Evolutionary conservation across 2,329 filamentous ascomycete species (phyloP), one percentile per base, ranked within the genome.

Genomic region (Colletotrichum neosansevieriae): DNA sequence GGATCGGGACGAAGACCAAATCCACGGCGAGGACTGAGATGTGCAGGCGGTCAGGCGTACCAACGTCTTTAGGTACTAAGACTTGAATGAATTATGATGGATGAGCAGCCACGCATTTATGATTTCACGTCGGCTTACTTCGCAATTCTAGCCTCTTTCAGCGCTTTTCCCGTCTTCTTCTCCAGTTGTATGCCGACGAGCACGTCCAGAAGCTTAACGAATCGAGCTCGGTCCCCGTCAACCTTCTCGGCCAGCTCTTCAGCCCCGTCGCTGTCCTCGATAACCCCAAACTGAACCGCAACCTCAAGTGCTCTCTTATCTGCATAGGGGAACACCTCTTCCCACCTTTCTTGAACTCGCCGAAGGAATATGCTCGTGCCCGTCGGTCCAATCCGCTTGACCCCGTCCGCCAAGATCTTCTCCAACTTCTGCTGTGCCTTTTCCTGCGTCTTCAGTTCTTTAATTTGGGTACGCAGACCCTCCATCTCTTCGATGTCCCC

Each of bases 61-160:
- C n/a, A 6, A 10, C 13, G 54, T 19, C 42, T 15, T 32, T 19
- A 45, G 15, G 42, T 32, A 12, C 40, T 29, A 17, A 34, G 45
- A 15, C 38, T 63, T 40, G n/a, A 13, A 66, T 9, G 61, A 68
- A 60, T 69, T 19, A 60, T 49, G 66, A 69, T 51, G 15, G n/a
- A 60, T 15, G 19, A 66, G 24, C 47, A 24, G 13, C 11, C 0
- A 19, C 17, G 3, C n/a, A 19, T 19, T n/a, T n/a, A n/a, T n/a
- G n/a, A n/a, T n/a, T n/a, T 3, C 32, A 15, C 44, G 24, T 11
- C 1, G 36, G 11, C 7, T 6, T 6, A 19, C 6, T 42, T 17
- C 3, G 49, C 36, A 9, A 32, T 17, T 3, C 19, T 19, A 13
- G 3, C 57, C 29, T 44, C 42, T 17, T 45, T 24, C 45, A 65